A percentile compares a stretch with the other conserved stretches of the same genome.
phyloP scores from a whole-genome alignment of 768 basidiomycete species.

The Suillus occidentalis region DNA sequence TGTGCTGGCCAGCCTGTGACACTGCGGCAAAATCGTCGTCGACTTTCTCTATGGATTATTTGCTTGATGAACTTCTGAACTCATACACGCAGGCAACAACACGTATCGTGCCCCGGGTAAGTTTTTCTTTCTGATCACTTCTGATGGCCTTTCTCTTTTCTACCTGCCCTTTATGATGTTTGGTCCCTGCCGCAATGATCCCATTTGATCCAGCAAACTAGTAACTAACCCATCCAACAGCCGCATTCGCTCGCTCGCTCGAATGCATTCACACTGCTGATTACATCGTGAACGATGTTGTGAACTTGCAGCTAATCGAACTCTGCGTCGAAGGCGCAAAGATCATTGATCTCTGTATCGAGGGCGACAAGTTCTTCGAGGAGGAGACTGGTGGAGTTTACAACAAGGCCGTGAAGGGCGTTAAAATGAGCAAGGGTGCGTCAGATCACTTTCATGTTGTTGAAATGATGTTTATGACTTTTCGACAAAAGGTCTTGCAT shows the following conservation, averaged over 20 bases:
- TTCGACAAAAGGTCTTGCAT: slow-evolving; percentile 71
- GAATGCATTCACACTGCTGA: slow-evolving; percentile 54
- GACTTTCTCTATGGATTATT: neutral
- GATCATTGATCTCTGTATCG: slow-evolving; percentile 84
- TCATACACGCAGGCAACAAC: neutral
- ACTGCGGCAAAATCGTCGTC: neutral
- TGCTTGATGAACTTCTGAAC: neutral
- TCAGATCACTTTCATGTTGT: slow-evolving; percentile 5
- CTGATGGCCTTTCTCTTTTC: neutral
- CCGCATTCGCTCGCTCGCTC: no score
- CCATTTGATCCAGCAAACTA: no score
- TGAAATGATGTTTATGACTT: neutral
- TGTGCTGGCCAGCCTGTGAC: no score
- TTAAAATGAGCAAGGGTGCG: slow-evolving; percentile 85
- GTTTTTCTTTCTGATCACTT: neutral
- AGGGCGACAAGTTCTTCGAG: slow-evolving; percentile 93
- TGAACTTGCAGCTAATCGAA: slow-evolving; percentile 75
- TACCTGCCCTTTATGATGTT: neutral
- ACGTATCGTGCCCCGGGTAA: neutral
- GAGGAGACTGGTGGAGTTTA: slow-evolving; percentile 81
- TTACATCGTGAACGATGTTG: slow-evolving; percentile 82
- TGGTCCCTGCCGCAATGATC: no score
- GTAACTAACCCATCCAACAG: no score
- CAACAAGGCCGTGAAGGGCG: slow-evolving; percentile 88
- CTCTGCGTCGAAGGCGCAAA: slow-evolving; percentile 80